phyloP scores from a whole-genome alignment of 352 stramenopile species.

The Phytopythium sindhum region DNA sequence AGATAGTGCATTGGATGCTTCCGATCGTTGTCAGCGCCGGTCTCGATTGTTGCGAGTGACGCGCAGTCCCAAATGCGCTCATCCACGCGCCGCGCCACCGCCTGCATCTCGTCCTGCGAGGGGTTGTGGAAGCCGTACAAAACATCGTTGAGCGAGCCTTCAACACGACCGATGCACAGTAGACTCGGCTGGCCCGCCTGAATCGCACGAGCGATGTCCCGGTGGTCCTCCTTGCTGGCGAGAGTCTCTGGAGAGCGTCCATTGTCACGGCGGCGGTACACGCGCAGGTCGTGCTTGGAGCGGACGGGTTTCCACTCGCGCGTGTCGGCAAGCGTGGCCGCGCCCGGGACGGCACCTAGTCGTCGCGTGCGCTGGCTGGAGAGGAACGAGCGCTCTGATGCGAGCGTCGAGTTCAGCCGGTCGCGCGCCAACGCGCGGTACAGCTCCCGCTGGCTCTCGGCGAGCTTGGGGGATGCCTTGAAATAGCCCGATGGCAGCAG shows the following conservation, averaged over 20 bases:
- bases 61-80: constrained; percentile 31
- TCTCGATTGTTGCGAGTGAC: constrained; percentile 38
- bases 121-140: constrained; percentile 45
- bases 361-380: constrained; percentile 9
- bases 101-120: constrained; percentile 36
- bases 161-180: constrained; percentile 37
- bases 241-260: constrained; percentile 6
- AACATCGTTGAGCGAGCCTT: constrained; percentile 46
- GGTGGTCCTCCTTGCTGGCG: constrained; percentile 7
- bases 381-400: constrained; percentile 23
- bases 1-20: constrained; percentile 41
- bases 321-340: constrained; percentile 15
- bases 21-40: constrained; percentile 12
- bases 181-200: constrained; percentile 23
- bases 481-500: constrained; percentile 31
- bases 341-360: constrained; percentile 9
- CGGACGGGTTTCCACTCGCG: constrained; percentile 35
- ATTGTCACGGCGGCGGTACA: constrained; percentile 24
- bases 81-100: constrained; percentile 30
- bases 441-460: constrained; percentile 25
- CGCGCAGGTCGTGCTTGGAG: constrained; percentile 29
- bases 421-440: constrained; percentile 30
- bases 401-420: constrained; percentile 22
- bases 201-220: not conserved
- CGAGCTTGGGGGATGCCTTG: constrained; percentile 21